Conservation (phyloP, 768 basidiomycete genomes). For the Tricholoma hemisulphureum region DNA sequence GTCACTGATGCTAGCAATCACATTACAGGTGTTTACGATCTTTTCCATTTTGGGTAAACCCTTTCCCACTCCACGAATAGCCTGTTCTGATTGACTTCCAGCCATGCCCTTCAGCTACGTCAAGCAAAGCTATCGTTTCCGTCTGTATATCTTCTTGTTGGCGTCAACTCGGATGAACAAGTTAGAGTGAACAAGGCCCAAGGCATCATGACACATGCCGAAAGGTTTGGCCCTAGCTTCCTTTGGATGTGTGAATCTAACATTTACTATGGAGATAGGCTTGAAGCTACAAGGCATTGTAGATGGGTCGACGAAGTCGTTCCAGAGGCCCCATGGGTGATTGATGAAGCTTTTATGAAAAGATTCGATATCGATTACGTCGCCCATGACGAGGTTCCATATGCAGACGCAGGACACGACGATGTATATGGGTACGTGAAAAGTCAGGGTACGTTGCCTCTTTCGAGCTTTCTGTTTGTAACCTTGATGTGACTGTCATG, state of each 20-base stretch:
- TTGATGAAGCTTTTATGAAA: constrained; percentile 78
- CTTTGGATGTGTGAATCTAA: background rate
- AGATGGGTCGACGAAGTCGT: constrained; percentile 96
- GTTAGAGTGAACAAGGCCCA: constrained; percentile 77
- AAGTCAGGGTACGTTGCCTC: constrained; percentile 56
- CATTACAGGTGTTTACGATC: constrained; percentile 83
- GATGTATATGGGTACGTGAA: constrained; percentile 89
- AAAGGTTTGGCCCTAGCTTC: constrained; percentile 30
- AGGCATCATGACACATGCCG: constrained; percentile 85
- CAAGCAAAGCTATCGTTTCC: constrained; percentile 96
- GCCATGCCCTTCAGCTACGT: constrained; percentile 91
- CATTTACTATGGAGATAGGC: constrained; percentile 36
- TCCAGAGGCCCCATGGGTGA: constrained; percentile 87
- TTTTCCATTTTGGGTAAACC: constrained; percentile 91
- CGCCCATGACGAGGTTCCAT: constrained; percentile 93
- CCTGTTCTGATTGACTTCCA: constrained; percentile 28
- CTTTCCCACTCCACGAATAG: constrained; percentile 1
- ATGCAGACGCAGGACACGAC: constrained; percentile 70
- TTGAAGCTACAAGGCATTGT: constrained; percentile 93
- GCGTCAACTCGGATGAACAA: constrained; percentile 89
- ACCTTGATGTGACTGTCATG: background rate
- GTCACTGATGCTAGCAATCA: constrained; percentile 27
- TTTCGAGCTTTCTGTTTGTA: background rate
- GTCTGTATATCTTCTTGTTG: constrained; percentile 85
- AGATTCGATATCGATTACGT: constrained; percentile 93